Percentiles rank a stretch among this genome's conserved stretches.
Evolutionary conservation across 805 yeast genomes (phyloP).

Genomic region (Suhomyces faveliae): DNA sequence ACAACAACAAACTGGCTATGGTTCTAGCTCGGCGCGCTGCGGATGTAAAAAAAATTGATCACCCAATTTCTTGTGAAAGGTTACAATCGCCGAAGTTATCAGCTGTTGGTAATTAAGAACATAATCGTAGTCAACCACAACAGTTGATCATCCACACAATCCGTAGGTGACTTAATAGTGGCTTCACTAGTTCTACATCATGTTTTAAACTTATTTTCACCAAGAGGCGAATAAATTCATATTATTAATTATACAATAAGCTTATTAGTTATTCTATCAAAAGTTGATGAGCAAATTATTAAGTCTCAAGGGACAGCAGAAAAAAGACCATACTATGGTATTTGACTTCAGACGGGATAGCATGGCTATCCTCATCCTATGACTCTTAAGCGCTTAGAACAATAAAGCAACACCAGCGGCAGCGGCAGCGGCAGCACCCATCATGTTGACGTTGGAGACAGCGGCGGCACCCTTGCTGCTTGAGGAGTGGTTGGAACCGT

Average conservation of each 20-base stretch:
- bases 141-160: background rate
- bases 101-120: background rate
- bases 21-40: background rate
- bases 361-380: background rate
- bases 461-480: slow-evolving; percentile 23
- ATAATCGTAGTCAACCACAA: background rate
- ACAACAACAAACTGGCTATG: too few species aligned
- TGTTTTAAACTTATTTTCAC: background rate
- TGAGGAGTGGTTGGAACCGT: slow-evolving; percentile 15
- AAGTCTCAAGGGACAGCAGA: background rate
- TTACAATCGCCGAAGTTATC: background rate
- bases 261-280: background rate
- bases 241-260: slow-evolving; percentile 7
- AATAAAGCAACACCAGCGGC: slow-evolving; percentile 31
- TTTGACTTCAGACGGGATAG: background rate
- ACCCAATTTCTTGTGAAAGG: background rate
- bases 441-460: slow-evolving; percentile 23
- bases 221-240: background rate
- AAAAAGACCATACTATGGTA: slow-evolving; percentile 2
- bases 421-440: slow-evolving; percentile 31
- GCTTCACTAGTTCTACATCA: background rate
- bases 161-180: background rate
- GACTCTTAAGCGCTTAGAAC: slow-evolving; percentile 19
- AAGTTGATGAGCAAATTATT: background rate
- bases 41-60: background rate